These are phyloP conservation scores for Magnusiomyces clavatus DNA, from an alignment of 1,139 yeast genomes.

Conservation along the genomic window DNA sequence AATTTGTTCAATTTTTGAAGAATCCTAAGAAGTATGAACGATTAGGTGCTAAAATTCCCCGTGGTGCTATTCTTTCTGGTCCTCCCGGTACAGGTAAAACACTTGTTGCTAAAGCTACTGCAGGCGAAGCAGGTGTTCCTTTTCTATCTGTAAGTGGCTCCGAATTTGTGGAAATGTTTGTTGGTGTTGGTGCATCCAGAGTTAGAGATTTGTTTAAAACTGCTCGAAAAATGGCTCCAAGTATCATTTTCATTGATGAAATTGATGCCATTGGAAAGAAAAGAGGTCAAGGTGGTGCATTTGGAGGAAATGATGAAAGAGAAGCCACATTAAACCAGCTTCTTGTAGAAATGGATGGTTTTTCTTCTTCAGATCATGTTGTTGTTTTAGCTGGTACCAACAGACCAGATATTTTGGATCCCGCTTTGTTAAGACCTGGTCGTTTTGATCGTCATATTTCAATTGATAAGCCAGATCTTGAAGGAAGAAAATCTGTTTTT, in stretches of 20 bases:
- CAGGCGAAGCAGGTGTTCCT: slow-evolving; percentile 98
- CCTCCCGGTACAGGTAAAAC: slow-evolving; percentile 99
- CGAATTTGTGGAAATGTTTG: slow-evolving; percentile 98
- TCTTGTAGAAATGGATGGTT: slow-evolving; percentile 97
- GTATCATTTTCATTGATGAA: slow-evolving; percentile 92
- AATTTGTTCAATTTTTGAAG: slow-evolving; percentile 86
- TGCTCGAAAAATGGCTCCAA: slow-evolving; percentile 89
- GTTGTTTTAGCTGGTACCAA: slow-evolving; percentile 97
- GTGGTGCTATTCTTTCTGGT: slow-evolving; percentile 95
- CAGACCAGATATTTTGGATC: slow-evolving; percentile 86
- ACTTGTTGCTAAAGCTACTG: slow-evolving; percentile 93
- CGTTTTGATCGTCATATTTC: slow-evolving; percentile 91
- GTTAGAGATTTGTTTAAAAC: slow-evolving; percentile 90
- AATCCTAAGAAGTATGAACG: slow-evolving; percentile 84
- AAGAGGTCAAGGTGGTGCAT: slow-evolving; percentile 73
- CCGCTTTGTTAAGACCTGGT: slow-evolving; percentile 92
- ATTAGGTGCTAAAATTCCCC: slow-evolving; percentile 92
- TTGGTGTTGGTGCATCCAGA: slow-evolving; percentile 97
- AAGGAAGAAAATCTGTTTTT: slow-evolving; percentile 88
- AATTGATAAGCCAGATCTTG: slow-evolving; percentile 86
- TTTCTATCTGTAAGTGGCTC: slow-evolving; percentile 93
- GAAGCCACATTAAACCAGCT: slow-evolving; percentile 94
- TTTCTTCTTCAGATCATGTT: slow-evolving; percentile 81
- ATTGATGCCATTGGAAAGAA: slow-evolving; percentile 97
- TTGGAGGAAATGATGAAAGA: slow-evolving; percentile 91